Percentiles rank a stretch among this genome's conserved stretches.
Conservation (phyloP, 2,329 filamentous ascomycete species). For the Fusarium sp. region DNA sequence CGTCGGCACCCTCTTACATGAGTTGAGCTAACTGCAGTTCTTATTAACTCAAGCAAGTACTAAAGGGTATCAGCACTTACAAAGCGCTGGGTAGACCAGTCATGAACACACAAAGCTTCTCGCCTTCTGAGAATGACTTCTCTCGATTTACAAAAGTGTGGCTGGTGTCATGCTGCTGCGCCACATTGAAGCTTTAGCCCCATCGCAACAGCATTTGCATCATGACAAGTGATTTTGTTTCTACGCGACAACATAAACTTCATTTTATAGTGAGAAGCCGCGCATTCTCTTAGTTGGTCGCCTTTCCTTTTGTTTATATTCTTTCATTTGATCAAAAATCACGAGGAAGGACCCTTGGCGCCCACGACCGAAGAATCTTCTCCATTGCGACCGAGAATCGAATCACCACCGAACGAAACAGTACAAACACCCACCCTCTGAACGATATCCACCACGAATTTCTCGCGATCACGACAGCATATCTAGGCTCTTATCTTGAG, state of each 20-base stretch:
- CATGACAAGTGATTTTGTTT: slow-evolving; percentile 24
- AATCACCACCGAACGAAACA: background rate
- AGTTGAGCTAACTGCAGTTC: background rate
- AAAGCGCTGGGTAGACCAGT: background rate
- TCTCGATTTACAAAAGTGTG: slow-evolving; percentile 12
- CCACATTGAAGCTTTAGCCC: slow-evolving; percentile 35
- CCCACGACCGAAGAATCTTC: background rate
- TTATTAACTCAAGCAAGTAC: background rate
- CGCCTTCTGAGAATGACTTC: background rate
- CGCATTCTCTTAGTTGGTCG: background rate
- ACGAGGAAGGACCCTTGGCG: no score
- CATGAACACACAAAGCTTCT: background rate
- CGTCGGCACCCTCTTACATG: background rate
- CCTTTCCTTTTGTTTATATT: background rate
- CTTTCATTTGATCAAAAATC: accelerated
- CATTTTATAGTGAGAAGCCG: background rate
- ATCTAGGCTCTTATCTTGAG: background rate
- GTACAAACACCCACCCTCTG: background rate
- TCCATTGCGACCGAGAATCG: background rate
- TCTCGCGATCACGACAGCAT: background rate
- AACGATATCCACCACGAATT: background rate
- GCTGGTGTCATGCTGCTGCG: background rate
- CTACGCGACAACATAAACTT: background rate
- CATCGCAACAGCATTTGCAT: slow-evolving; percentile 21
- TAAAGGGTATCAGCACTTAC: background rate